Percentiles rank a stretch among this genome's conserved stretches.
Evolutionary conservation across 2,329 filamentous ascomycete genomes (phyloP).

Genomic region (Aquanectria penicillioides): DNA sequence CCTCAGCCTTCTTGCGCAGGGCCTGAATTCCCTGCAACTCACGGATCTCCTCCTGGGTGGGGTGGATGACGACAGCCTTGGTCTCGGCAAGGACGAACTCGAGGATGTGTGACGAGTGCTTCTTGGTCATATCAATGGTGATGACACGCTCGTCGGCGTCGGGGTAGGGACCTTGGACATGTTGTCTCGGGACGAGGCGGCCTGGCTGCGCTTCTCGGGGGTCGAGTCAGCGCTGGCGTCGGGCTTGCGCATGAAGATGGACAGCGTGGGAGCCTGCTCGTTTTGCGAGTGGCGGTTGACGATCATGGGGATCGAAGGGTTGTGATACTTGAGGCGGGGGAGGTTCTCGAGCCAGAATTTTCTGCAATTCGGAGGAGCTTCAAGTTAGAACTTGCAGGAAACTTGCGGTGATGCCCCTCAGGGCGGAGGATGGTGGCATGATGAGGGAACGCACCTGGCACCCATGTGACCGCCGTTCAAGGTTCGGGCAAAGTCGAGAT

Average conservation of each 20-base stretch:
- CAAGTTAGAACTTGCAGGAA: constrained; percentile 17
- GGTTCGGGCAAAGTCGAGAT: constrained; percentile 74
- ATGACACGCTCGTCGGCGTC: constrained; percentile 60
- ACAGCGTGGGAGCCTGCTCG: constrained; percentile 67
- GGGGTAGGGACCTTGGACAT: constrained; percentile 60
- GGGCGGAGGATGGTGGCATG: constrained; percentile 7
- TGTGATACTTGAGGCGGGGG: constrained; percentile 92
- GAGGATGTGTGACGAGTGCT: constrained; percentile 70
- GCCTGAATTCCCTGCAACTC: constrained; percentile 68
- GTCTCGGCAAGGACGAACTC: constrained; percentile 70
- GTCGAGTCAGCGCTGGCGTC: constrained; percentile 34
- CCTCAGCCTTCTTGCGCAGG: constrained; percentile 58
- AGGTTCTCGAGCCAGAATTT: constrained; percentile 90
- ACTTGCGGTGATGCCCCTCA: neutral
- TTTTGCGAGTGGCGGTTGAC: constrained; percentile 74
- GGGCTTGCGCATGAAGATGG: constrained; percentile 68
- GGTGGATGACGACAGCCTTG: constrained; percentile 64
- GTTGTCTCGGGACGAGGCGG: constrained; percentile 58
- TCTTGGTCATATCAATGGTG: constrained; percentile 71
- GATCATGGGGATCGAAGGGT: constrained; percentile 85
- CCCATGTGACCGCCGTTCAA: constrained; percentile 76
- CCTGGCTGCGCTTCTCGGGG: constrained; percentile 48
- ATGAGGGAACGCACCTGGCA: constrained; percentile 65
- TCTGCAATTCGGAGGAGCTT: constrained; percentile 63
- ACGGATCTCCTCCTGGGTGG: constrained; percentile 67